Evolutionary conservation across 768 basidiomycete genomes (phyloP), one percentile per base, ranked within the genome.

Genomic region (Rhodotorula kratochvilovae): DNA sequence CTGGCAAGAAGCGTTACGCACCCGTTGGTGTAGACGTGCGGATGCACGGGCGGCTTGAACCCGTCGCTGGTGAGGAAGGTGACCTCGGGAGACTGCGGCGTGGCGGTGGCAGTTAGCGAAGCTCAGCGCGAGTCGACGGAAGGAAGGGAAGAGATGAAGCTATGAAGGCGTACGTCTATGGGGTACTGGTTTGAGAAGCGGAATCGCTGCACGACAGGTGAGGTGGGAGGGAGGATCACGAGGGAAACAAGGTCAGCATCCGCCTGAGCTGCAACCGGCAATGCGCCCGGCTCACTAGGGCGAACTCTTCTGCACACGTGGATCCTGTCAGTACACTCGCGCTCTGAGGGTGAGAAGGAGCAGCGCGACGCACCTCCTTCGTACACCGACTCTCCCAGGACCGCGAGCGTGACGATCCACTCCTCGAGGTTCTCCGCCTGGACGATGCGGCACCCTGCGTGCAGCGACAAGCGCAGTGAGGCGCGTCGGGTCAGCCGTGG

Each of bases 341-440:
- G 58, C 23, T 25, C n/a, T 31, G 25, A 15, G 29, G 23, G 15
- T n/a, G n/a, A n/a, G n/a, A n/a, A n/a, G n/a, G n/a, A n/a, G n/a
- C n/a, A n/a, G n/a, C n/a, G n/a, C 5, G 27, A 42, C 67, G n/a
- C 56, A 76, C 81, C 64, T 76, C 88, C 91, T 83, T 86, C 79
- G 82, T 90, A 94, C 72, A 89, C 79, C 54, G 87, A 89, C 66
- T 93, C 89, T 33, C 92, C 92, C 83, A 91, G 85, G 63, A 92
- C 88, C 79, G 90, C 87, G 77, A 93, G 86, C 5, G 87, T 85
- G 78, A 93, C 87, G 76, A 83, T 80, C 91, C 91, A 93, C 39
- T 84, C 87, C 73, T 84, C 81, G 76, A 91, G 88, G 81, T 92
- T 87, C 63, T 91, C 89, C 8, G 90, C 90, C 63, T 67, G 60